phyloP scores from a whole-genome alignment of 345 rosid genomes.

The Xanthoceras sorbifolium region DNA sequence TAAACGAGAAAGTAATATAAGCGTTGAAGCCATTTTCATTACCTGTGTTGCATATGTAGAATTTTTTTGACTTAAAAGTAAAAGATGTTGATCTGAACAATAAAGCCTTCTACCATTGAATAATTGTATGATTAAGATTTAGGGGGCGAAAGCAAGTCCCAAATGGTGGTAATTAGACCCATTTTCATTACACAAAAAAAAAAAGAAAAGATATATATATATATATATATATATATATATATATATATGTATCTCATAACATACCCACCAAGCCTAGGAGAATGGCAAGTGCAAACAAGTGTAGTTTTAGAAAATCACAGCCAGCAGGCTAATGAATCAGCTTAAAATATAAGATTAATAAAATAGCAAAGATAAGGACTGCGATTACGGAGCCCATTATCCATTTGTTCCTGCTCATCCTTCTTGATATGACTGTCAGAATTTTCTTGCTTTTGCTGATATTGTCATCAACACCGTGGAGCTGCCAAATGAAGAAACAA shows the following conservation, averaged over 20 bases:
- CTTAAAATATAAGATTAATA: conserved; percentile 52
- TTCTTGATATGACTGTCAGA: conserved; percentile 50
- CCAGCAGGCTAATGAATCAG: conserved; percentile 28
- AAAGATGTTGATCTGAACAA: too few relatives aligned
- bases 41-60: background rate
- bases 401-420: conserved; percentile 66
- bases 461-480: conserved; percentile 63
- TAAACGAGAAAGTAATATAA: background rate
- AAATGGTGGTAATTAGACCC: too few relatives aligned
- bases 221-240: too few relatives aligned
- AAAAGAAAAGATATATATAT: background rate
- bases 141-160: too few relatives aligned
- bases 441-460: conserved; percentile 57
- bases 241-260: too few relatives aligned
- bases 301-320: background rate
- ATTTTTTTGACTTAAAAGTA: background rate
- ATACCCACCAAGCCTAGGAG: background rate
- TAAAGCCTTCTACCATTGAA: too few relatives aligned
- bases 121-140: too few relatives aligned
- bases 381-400: conserved; percentile 37
- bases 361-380: conserved; percentile 42
- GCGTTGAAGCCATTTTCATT: background rate
- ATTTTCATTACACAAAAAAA: background rate
- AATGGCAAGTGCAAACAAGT: background rate
- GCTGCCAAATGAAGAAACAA: conserved; percentile 34